A percentile compares a stretch with the other conserved stretches of the same genome.
These are phyloP conservation scores for Metschnikowia reukaufii DNA, from an alignment of 805 yeast genomes.

Conservation along the genomic window DNA sequence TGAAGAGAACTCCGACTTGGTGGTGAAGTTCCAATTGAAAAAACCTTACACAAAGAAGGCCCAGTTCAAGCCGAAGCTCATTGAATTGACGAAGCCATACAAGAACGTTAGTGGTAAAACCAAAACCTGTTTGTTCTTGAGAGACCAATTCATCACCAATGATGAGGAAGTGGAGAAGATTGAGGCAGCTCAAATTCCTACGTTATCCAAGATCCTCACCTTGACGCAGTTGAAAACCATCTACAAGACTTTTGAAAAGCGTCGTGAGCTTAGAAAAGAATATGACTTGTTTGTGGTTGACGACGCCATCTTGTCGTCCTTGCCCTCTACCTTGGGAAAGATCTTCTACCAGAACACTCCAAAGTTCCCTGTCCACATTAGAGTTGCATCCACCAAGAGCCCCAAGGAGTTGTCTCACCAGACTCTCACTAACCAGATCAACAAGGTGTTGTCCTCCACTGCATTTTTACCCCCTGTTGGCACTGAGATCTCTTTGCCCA, in stretches of 20 bases:
- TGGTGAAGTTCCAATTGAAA: constrained; percentile 63
- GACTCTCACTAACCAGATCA: constrained; percentile 58
- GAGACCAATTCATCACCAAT: constrained; percentile 54
- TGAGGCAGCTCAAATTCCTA: constrained; percentile 47
- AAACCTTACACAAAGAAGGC: constrained; percentile 61
- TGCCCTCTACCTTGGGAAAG: constrained; percentile 85
- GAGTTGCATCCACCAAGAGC: constrained; percentile 34
- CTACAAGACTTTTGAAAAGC: constrained; percentile 84
- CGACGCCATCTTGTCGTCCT: constrained; percentile 71
- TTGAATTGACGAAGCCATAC: constrained; percentile 49
- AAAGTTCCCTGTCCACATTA: constrained; percentile 70
- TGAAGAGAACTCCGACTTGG: constrained; percentile 58
- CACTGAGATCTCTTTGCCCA: constrained; percentile 58
- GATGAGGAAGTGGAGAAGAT: constrained; percentile 45
- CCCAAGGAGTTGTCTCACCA: constrained; percentile 45
- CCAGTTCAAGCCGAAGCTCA: constrained; percentile 54
- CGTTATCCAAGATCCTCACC: constrained; percentile 58
- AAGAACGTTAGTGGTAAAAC: constrained; percentile 43
- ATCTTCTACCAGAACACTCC: constrained; percentile 57
- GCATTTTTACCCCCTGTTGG: constrained; percentile 72
- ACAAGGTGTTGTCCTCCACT: constrained; percentile 57
- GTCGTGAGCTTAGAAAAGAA: constrained; percentile 66
- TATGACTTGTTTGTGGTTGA: constrained; percentile 83
- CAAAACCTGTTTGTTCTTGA: constrained; percentile 64
- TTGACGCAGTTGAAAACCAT: constrained; percentile 77